A percentile compares a stretch with the other conserved stretches of the same genome.
phyloP scores from a whole-genome alignment of 495 filamentous ascomycete species.

The Acidomyces sp. region DNA sequence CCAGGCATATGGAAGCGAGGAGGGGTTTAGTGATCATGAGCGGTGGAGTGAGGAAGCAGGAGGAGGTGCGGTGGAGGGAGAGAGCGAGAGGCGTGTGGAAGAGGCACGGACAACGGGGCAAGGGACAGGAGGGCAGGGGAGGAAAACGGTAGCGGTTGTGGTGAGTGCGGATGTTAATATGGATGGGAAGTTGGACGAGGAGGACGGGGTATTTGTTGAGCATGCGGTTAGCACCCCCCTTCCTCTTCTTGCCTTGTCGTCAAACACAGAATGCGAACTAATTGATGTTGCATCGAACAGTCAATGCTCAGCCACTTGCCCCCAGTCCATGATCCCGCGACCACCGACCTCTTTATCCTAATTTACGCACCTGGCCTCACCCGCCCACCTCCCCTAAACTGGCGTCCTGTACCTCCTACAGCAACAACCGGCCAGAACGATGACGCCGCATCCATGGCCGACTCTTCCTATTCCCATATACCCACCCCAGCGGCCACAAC shows the following conservation, averaged over 20 bases:
- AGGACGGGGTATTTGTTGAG: constrained; percentile 47
- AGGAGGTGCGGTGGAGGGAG: constrained; percentile 11
- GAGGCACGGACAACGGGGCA: constrained; percentile 13
- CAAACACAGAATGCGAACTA: no score
- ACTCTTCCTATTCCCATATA: constrained; percentile 82
- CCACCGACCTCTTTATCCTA: constrained; percentile 64
- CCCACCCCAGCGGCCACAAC: constrained; percentile 52
- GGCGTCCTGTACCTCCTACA: constrained; percentile 25
- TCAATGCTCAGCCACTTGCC: constrained; percentile 84
- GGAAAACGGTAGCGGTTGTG: constrained; percentile 72
- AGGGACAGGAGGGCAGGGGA: constrained; percentile 33
- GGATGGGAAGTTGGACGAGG: constrained; percentile 36
- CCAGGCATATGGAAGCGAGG: constrained; percentile 59
- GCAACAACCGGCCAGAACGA: background rate
- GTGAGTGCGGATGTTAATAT: constrained; percentile 58
- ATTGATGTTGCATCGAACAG: no score
- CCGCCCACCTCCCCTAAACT: constrained; percentile 36
- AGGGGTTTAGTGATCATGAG: constrained; percentile 36
- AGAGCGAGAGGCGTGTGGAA: constrained; percentile 19
- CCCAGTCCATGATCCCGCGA: constrained; percentile 51
- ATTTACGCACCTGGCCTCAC: constrained; percentile 77
- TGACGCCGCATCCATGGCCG: constrained; percentile 47
- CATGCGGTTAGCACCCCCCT: constrained; percentile 56
- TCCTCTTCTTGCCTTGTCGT: constrained; percentile 18
- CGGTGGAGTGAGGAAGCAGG: constrained; percentile 71